Conservation (phyloP, 2,329 filamentous ascomycete species). For the Aureobasidium sp. region DNA sequence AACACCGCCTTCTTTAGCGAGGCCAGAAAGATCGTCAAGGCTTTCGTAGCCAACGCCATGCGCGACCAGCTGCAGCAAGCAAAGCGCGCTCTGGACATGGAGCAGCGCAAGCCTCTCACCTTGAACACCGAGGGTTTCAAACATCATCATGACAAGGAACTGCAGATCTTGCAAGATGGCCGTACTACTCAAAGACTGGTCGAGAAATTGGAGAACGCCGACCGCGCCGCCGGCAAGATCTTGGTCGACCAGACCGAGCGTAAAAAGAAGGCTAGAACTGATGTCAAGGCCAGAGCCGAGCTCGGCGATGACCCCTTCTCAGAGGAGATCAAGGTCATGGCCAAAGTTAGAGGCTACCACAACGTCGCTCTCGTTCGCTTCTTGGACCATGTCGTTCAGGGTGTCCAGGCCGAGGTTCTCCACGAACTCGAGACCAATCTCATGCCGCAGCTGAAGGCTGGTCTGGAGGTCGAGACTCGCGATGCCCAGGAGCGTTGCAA, state of each 20-base stretch:
- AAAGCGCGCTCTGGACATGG: conserved; percentile 23
- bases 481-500: conserved; percentile 16
- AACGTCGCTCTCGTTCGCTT: conserved; percentile 57
- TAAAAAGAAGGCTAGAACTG: conserved; percentile 25
- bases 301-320: conserved; percentile 52
- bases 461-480: conserved; percentile 18
- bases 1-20: conserved; percentile 25
- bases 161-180: conserved; percentile 20
- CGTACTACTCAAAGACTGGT: conserved; percentile 23
- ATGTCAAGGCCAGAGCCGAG: conserved; percentile 23
- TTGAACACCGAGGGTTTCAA: conserved; percentile 22
- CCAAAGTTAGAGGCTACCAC: conserved; percentile 62
- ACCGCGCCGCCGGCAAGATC: conserved; percentile 18
- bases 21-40: conserved; percentile 21
- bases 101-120: conserved; percentile 31
- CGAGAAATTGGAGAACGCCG: conserved; percentile 23
- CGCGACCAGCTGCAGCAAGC: conserved; percentile 22
- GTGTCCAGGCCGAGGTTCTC: conserved; percentile 31
- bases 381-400: conserved; percentile 43
- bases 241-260: conserved; percentile 20
- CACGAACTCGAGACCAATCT: conserved; percentile 15
- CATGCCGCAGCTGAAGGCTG: conserved; percentile 18
- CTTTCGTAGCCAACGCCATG: conserved; percentile 24
- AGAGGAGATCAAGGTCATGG: conserved; percentile 53
- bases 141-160: conserved; percentile 17